Base-by-base conservation (phyloP, 2,329 filamentous ascomycete species). In the Ceratocystis papillata region DNA sequence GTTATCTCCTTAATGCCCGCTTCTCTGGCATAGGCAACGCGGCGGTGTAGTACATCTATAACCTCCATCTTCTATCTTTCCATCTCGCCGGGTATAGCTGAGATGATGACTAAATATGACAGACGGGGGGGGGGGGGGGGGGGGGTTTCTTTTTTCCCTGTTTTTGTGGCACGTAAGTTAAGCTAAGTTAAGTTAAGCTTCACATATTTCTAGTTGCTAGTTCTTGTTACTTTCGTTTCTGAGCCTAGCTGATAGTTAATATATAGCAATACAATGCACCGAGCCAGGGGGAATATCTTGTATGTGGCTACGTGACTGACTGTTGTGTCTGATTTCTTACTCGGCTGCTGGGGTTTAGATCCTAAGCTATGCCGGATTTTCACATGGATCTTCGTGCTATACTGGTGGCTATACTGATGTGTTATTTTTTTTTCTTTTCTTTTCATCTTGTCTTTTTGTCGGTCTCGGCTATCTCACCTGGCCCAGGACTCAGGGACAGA, bases 331-430 rank as follows among this genome's bases (percentile, higher is more conserved):
- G 28, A n/a, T n/a, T 33, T 57, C 25, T 55, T 55, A 2, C 53
- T 57, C 53, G 53, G 25, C 12, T 57, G 25, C 53, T 33, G 53
- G 53, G 53, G 53, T 33, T 57, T 57, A 57, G 53, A 57, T 57
- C 53, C 53, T 57, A 28, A 33, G 30, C 53, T 57, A 57, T 57
- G 53, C 53, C 53, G 53, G 53, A 57, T 57, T 57, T 57, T 57
- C 53, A n/a, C 53, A 57, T 57, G 53, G 53, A 33, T 57, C 25
- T 17, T 20, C 25, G 20, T 37, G 33, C 33, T 37, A 37, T 37
- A 10, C 46, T n/a, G 20, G 17, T 22, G 46, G 8, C 46, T 22
- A 6, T 50, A n/a, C 5, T 22, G 12, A n/a, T 50, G 5, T 50
- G 17, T 50, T 57, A 33, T n/a, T 45, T 64, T 15, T 50, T 22